These are phyloP conservation scores for Usnea hakonensis DNA, from an alignment of 495 filamentous ascomycete species.

Conservation along the genomic window DNA sequence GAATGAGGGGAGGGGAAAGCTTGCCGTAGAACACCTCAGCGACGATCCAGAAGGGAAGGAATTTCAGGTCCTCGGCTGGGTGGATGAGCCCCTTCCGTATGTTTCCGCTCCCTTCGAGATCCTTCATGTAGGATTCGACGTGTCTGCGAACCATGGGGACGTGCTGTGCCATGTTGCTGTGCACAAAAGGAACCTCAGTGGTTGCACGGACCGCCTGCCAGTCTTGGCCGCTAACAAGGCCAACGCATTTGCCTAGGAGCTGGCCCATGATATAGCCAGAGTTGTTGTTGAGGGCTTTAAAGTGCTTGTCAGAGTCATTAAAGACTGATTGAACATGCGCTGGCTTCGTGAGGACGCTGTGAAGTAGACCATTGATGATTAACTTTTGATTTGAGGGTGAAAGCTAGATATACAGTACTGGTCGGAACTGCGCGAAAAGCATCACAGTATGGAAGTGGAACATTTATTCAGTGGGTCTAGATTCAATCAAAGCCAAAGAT, in stretches of 20 bases:
- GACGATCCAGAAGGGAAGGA: slow-evolving; percentile 33
- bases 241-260: slow-evolving; percentile 35
- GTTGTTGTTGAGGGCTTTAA: slow-evolving; percentile 29
- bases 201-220: slow-evolving; percentile 18
- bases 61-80: slow-evolving; percentile 30
- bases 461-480: too few species aligned
- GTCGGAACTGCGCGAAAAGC: too few species aligned
- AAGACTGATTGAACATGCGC: slow-evolving; percentile 27
- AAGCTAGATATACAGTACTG: too few species aligned
- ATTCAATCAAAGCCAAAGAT: too few species aligned
- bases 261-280: slow-evolving; percentile 31
- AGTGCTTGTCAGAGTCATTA: slow-evolving; percentile 31
- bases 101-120: neutral
- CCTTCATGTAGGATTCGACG: neutral
- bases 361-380: too few species aligned
- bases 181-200: slow-evolving; percentile 13
- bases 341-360: slow-evolving; percentile 24
- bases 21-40: slow-evolving; percentile 32
- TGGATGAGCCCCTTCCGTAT: slow-evolving; percentile 17
- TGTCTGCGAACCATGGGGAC: slow-evolving; percentile 15
- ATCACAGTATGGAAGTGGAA: too few species aligned
- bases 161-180: neutral
- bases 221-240: slow-evolving; percentile 27
- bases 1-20: slow-evolving; percentile 16
- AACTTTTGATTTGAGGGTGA: too few species aligned